Evolutionary conservation across 1,139 yeast species (phyloP).

Genomic region (Eremothecium cymbalariae): DNA sequence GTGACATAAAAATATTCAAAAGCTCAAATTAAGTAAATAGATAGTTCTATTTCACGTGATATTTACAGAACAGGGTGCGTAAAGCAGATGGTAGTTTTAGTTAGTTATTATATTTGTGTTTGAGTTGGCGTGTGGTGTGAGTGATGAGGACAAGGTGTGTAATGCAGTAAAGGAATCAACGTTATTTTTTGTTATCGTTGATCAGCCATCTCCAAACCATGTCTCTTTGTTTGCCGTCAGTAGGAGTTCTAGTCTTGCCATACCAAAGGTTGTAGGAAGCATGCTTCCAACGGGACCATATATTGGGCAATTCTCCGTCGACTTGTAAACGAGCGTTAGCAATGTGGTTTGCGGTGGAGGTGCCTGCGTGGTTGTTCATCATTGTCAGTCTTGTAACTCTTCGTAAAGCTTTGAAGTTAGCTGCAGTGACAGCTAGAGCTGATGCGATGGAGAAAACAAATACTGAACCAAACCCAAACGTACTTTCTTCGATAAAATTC

Average conservation of each 20-base stretch:
- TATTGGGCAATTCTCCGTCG: conserved; percentile 18
- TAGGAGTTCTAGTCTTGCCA: conserved; percentile 13
- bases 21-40: no score
- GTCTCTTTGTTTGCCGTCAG: conserved; percentile 41
- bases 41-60: no score
- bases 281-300: conserved; percentile 17
- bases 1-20: no score
- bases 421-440: conserved; percentile 36
- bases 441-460: conserved; percentile 35
- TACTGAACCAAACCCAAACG: conserved; percentile 39
- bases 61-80: no score
- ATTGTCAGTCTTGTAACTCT: conserved; percentile 41
- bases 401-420: conserved; percentile 36
- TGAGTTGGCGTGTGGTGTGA: no score
- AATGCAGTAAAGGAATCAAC: no score
- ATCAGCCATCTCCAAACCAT: conserved; percentile 70
- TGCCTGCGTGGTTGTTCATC: conserved; percentile 29
- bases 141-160: no score
- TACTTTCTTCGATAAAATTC: conserved; percentile 76
- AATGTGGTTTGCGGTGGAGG: conserved; percentile 16
- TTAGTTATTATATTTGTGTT: no score
- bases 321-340: conserved; percentile 19
- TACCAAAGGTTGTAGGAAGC: conserved; percentile 16
- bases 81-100: no score
- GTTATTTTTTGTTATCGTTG: conserved; percentile 43